Conservation (phyloP, 2,329 filamentous ascomycete genomes). For the Phaeophleospora eucalypticola region DNA sequence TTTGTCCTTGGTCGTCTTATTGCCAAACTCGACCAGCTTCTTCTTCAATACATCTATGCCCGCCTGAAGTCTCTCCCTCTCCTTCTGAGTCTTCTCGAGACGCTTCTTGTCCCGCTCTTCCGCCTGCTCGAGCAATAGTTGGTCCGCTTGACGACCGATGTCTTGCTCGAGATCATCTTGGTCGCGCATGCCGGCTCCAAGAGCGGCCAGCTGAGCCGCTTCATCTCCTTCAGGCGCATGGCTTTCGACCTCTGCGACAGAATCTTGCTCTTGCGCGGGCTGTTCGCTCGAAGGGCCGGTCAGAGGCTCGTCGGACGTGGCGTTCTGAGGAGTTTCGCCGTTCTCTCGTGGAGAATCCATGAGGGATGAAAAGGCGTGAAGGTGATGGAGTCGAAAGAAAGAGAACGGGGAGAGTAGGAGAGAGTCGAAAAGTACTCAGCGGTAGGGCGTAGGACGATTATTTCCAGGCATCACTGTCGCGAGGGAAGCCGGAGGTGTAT, state of each 20-base stretch:
- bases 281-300: neutral
- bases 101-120: conserved; percentile 61
- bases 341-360: neutral
- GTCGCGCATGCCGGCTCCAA: conserved; percentile 58
- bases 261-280: neutral
- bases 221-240: conserved; percentile 26
- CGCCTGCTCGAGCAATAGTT: conserved; percentile 57
- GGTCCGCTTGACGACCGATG: conserved; percentile 65
- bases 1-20: conserved; percentile 54
- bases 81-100: conserved; percentile 53
- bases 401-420: neutral
- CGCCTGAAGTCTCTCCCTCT: conserved; percentile 57
- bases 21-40: conserved; percentile 53
- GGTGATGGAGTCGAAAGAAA: neutral
- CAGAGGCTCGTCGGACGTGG: neutral
- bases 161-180: conserved; percentile 89
- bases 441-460: neutral
- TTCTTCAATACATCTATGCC: conserved; percentile 60
- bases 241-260: neutral
- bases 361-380: neutral
- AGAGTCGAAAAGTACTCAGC: neutral
- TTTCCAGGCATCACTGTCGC: neutral
- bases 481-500: neutral
- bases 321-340: too few species aligned
- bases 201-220: conserved; percentile 37